phyloP scores from a whole-genome alignment of 1,284 basidiomycete species.

The Cryptococcus neoformans region DNA sequence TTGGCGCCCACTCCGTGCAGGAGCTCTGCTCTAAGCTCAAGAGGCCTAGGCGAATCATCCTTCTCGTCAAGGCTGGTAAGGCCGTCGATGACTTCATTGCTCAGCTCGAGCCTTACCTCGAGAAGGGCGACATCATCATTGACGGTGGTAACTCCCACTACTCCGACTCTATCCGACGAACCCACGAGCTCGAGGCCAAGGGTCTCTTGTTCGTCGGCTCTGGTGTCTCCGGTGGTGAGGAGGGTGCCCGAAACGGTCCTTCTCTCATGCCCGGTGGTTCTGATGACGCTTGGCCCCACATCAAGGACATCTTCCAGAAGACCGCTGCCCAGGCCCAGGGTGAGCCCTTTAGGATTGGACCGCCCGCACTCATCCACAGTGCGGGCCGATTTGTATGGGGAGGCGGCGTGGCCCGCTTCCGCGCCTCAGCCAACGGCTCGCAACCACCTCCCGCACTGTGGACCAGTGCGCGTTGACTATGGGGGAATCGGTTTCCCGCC shows the following conservation, averaged over 20 bases:
- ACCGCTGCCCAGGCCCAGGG: conserved; percentile 93
- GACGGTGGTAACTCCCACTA: conserved; percentile 99
- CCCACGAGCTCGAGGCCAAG: conserved; percentile 88
- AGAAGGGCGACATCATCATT: conserved; percentile 87
- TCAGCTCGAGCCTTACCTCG: conserved; percentile 57
- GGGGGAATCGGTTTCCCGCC: no score
- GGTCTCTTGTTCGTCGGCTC: conserved; percentile 96
- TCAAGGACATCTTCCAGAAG: conserved; percentile 99
- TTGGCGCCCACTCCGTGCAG: conserved; percentile 90
- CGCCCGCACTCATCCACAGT: conserved; percentile 88
- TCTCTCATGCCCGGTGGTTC: conserved; percentile 99
- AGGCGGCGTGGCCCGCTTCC: no score
- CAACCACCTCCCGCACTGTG: no score
- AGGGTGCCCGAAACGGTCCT: conserved; percentile 95
- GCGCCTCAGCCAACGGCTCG: no score
- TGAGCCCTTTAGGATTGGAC: conserved; percentile 99
- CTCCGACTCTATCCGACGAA: conserved; percentile 95
- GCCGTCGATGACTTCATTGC: conserved; percentile 60
- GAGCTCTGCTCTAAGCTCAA: conserved; percentile 66
- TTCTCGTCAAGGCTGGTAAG: conserved; percentile 71
- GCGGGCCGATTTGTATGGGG: no score
- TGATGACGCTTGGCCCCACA: conserved; percentile 87
- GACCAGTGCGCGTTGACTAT: no score
- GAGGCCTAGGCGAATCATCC: conserved; percentile 71
- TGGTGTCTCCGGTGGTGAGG: conserved; percentile 99